phyloP scores from a whole-genome alignment of 805 yeast species.

The Myxozyma geophila region DNA sequence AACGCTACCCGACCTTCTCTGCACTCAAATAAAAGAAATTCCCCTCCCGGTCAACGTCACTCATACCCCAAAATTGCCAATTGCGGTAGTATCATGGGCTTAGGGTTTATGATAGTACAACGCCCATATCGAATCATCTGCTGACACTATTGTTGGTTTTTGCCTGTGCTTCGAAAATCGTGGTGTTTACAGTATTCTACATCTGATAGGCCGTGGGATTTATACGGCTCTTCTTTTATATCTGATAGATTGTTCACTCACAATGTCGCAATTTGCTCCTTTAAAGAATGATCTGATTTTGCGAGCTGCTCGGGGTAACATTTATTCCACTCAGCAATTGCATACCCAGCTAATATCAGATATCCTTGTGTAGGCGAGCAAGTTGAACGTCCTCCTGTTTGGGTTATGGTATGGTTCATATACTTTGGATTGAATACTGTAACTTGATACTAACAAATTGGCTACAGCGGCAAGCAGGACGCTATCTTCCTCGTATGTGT shows the following conservation, averaged over 20 bases:
- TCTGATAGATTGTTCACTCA: background rate
- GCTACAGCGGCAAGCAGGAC: constrained; percentile 84
- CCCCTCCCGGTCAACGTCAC: no score
- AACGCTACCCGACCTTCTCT: no score
- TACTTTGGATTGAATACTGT: background rate
- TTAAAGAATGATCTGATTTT: constrained; percentile 87
- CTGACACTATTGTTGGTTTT: background rate
- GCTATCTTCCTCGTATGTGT: constrained; percentile 59
- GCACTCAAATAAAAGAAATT: no score
- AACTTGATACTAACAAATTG: no score
- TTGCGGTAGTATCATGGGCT: constrained; percentile 1
- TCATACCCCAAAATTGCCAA: background rate
- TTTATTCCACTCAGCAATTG: background rate
- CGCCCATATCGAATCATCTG: background rate
- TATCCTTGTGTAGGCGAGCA: constrained; percentile 53
- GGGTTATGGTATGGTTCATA: constrained; percentile 76
- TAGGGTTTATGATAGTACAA: constrained; percentile 2
- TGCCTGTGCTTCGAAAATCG: background rate
- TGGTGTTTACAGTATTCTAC: no score
- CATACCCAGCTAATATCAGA: background rate
- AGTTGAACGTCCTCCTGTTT: constrained; percentile 96
- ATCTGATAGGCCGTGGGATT: no score
- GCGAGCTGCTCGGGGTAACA: constrained; percentile 78
- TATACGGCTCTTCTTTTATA: background rate
- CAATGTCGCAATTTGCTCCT: constrained; percentile 62